A percentile compares a stretch with the other conserved stretches of the same genome.
These are phyloP conservation scores for Saturnispora halmiae DNA, from an alignment of 805 yeast genomes.

Conservation along the genomic window DNA sequence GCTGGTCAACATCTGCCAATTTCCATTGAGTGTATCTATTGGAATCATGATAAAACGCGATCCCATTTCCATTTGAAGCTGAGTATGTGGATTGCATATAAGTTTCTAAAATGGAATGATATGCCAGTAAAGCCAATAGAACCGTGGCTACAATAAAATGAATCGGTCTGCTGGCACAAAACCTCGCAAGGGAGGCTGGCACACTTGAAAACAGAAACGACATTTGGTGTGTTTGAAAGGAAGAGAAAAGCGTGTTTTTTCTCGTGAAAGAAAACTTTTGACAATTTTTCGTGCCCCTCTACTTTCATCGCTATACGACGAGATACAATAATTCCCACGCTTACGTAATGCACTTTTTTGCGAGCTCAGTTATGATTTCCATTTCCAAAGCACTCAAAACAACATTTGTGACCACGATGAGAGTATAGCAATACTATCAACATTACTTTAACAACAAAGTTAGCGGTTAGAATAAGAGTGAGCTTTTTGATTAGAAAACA, in stretches of 20 bases:
- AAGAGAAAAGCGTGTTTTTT: neutral
- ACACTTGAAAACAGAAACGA: slow-evolving; percentile 18
- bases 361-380: no score
- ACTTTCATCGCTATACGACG: no score
- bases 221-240: slow-evolving; percentile 3
- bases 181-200: slow-evolving; percentile 29
- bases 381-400: no score
- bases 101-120: slow-evolving; percentile 64
- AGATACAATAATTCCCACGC: no score
- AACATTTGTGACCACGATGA: no score
- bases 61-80: slow-evolving; percentile 7
- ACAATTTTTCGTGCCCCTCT: neutral
- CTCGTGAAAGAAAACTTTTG: neutral
- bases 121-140: slow-evolving; percentile 69
- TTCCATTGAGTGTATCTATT: slow-evolving; percentile 38
- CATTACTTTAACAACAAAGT: no score
- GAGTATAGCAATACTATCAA: no score
- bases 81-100: slow-evolving; percentile 28
- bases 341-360: no score
- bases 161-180: slow-evolving; percentile 75
- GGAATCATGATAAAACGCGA: slow-evolving; percentile 31
- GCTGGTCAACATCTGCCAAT: slow-evolving; percentile 34
- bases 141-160: slow-evolving; percentile 71
- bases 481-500: no score
- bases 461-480: no score